These are phyloP conservation scores for Candida maltosa DNA, from an alignment of 805 yeast genomes.

Conservation along the genomic window DNA sequence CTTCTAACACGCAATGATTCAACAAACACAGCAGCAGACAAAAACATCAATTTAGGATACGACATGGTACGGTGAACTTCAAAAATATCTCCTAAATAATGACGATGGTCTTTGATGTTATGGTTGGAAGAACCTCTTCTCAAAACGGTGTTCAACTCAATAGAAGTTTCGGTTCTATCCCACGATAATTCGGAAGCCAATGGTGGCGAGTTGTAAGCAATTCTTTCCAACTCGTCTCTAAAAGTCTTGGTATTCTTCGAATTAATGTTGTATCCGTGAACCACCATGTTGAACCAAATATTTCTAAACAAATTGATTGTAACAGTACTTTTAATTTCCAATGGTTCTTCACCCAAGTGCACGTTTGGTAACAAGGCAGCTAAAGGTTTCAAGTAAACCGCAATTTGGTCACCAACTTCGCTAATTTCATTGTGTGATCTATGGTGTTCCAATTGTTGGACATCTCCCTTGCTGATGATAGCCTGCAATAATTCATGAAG, in stretches of 20 bases:
- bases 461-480: constrained; percentile 78
- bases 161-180: constrained; percentile 83
- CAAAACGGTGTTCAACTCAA: constrained; percentile 86
- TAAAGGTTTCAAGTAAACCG: constrained; percentile 63
- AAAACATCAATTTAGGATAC: constrained; percentile 78
- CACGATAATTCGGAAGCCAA: constrained; percentile 78
- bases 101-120: constrained; percentile 73
- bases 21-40: constrained; percentile 75
- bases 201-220: constrained; percentile 87
- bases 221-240: constrained; percentile 50
- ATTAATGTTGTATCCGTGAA: constrained; percentile 77
- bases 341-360: constrained; percentile 40
- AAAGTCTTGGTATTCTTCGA: constrained; percentile 53
- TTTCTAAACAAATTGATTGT: constrained; percentile 68
- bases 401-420: constrained; percentile 67
- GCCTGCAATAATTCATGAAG: constrained; percentile 63
- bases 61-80: constrained; percentile 54
- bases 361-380: constrained; percentile 69
- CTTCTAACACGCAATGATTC: constrained; percentile 75
- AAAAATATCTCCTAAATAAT: constrained; percentile 49
- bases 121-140: constrained; percentile 85
- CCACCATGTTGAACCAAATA: constrained; percentile 91
- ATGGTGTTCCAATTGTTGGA: constrained; percentile 70
- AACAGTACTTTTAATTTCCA: constrained; percentile 41
- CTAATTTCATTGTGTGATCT: constrained; percentile 72